Evolutionary conservation across 805 yeast genomes (phyloP), one percentile per base, ranked within the genome.

Genomic region (Sugiyamaella chiloensis): DNA sequence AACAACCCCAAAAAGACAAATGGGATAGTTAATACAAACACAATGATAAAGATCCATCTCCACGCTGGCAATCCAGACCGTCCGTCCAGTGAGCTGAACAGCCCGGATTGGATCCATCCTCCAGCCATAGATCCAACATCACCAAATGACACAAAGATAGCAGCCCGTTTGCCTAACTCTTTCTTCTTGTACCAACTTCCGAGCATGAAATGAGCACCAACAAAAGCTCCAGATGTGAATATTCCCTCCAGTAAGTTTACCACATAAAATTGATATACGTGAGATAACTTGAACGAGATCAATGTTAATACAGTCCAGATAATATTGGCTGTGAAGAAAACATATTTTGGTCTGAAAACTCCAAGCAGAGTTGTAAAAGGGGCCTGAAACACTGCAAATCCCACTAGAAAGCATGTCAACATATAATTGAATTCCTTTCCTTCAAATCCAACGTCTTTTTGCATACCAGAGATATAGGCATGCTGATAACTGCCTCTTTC

Each of bases 391-490:
- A 82, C 68, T 17, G 79, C 74, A 59, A 84, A 85, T 4, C 88
- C 89, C 5, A 79, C 74, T 17, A 75, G 76, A 61, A 77, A 80
- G 44, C 76, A 72, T 0, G 83, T 76, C 48, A 73, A 74, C 48
- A 78, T 68, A 32, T 75, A 53, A 55, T 78, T 76, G 51, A 78
- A 69, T 56, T 81, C 84, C 59, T 81, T 78, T 14, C 85, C 85
- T 45, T 69, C 55, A 74, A 83, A 74, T 3, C 70, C 66, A 32
- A 83, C 65, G 41, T 71, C 81, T 55, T 76, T 79, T 53, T 74
- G 65, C 78, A 83, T 72, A 23, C 85, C 84, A 11, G 83, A 74
- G 30, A 81, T 80, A 59, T 81, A 84, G 1, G 88, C 88, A 58
- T 82, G 47, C 26, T 30, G 34, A 19, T 44, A 50, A 24, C 35